These are phyloP conservation scores for Dovyalis caffra DNA, from an alignment of 345 rosid genomes.

Conservation along the genomic window DNA sequence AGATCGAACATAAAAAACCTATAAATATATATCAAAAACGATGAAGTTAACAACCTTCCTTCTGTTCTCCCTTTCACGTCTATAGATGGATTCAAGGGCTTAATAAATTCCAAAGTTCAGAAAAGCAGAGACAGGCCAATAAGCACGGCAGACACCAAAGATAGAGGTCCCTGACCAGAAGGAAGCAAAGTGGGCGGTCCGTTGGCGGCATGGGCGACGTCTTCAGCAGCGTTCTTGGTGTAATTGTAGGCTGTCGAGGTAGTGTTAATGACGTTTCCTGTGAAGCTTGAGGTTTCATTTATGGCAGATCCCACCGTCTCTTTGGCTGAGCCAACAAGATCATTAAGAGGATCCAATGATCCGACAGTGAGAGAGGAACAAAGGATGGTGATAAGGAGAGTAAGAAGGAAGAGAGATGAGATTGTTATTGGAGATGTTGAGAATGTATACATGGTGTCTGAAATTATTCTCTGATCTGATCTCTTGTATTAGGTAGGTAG, in stretches of 20 bases:
- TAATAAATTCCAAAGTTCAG: background rate
- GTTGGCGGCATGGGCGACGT: constrained; percentile 2
- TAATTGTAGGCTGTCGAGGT: background rate
- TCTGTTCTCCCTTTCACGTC: background rate
- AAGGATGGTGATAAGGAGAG: background rate
- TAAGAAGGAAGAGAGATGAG: background rate
- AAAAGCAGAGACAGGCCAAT: background rate
- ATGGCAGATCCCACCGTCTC: background rate
- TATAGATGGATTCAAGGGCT: background rate
- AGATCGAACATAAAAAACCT: too few species aligned
- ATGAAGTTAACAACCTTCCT: too few species aligned
- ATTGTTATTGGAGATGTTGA: background rate
- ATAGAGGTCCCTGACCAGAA: background rate
- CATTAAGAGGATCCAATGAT: background rate
- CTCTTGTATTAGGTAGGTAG: too few species aligned
- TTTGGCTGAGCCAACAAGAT: background rate
- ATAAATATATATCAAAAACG: background rate
- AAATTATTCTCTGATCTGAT: too few species aligned
- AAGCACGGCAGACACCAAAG: background rate
- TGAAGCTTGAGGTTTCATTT: background rate
- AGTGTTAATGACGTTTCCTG: background rate
- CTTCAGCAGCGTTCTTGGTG: constrained; percentile 8
- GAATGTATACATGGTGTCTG: background rate
- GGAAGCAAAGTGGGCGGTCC: background rate
- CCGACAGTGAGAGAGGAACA: background rate